Conservation (phyloP, 2,329 filamentous ascomycete genomes). For the Pseudogymnoascus sp. region DNA sequence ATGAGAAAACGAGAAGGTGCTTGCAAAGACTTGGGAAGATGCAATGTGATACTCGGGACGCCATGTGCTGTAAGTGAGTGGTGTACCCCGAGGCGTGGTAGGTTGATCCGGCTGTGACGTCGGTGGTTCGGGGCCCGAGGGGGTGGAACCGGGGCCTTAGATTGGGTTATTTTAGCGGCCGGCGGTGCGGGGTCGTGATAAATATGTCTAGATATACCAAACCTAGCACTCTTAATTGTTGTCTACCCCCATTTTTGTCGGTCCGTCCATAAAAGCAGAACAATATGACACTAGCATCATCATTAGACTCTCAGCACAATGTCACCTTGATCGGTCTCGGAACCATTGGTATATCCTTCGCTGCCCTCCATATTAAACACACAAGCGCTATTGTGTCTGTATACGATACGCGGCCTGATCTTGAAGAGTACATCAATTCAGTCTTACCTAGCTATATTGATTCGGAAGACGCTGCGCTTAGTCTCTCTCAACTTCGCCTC, state of each 20-base stretch:
- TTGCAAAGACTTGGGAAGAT: not conserved
- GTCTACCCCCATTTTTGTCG: not conserved
- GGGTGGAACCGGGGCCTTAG: not conserved
- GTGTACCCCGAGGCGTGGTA: not conserved
- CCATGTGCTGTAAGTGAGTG: not conserved
- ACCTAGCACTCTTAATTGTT: not conserved
- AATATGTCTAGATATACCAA: too few species aligned
- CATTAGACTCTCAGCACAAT: not conserved
- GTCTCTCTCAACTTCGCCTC: constrained; percentile 17
- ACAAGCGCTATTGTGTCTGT: constrained; percentile 26
- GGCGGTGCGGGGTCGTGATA: not conserved
- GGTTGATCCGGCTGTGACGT: not conserved
- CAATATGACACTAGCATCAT: not conserved
- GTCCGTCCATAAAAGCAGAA: not conserved
- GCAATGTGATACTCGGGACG: not conserved
- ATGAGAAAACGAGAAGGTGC: not conserved
- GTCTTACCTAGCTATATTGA: constrained; percentile 31
- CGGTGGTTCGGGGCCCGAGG: not conserved
- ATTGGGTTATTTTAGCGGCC: not conserved
- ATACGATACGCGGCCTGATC: constrained; percentile 44
- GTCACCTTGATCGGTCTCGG: constrained; percentile 34
- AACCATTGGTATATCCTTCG: constrained; percentile 49
- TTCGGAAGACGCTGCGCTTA: not conserved
- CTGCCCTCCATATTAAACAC: constrained; percentile 43
- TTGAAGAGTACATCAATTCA: constrained; percentile 35